phyloP scores from a whole-genome alignment of 2,329 filamentous ascomycete genomes.

The Trichoderma sp. region DNA sequence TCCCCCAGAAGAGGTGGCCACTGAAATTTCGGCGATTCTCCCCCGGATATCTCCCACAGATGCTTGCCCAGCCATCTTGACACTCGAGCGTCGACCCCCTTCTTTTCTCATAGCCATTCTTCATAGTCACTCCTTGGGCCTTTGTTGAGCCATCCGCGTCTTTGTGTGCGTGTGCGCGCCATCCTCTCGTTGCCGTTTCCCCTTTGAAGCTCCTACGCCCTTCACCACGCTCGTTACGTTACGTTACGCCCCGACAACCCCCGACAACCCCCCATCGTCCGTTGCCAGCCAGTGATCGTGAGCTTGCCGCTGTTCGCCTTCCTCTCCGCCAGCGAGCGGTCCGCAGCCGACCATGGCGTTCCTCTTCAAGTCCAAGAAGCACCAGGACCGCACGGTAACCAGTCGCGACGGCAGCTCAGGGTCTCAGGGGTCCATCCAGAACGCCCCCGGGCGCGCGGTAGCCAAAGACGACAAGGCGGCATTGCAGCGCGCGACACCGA shows the following conservation, averaged over 20 bases:
- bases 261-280: conserved; percentile 7
- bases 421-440: conserved; percentile 54
- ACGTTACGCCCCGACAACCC: neutral
- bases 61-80: conserved; percentile 51
- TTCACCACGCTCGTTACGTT: conserved; percentile 19
- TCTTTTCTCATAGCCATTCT: conserved; percentile 35
- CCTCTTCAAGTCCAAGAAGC: conserved; percentile 81
- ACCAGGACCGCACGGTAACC: conserved; percentile 62
- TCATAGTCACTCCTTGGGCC: conserved; percentile 33
- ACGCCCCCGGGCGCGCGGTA: conserved; percentile 48
- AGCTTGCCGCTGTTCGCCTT: conserved; percentile 32
- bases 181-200: conserved; percentile 26
- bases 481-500: conserved; percentile 67
- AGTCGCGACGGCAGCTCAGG: conserved; percentile 57
- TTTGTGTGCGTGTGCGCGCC: conserved; percentile 26
- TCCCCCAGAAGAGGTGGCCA: conserved; percentile 45
- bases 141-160: conserved; percentile 30
- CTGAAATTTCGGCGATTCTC: conserved; percentile 37
- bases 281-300: conserved; percentile 23
- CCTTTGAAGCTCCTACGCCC: conserved; percentile 7
- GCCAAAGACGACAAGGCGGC: conserved; percentile 57
- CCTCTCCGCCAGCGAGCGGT: conserved; percentile 44
- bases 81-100: conserved; percentile 42
- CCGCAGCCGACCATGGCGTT: conserved; percentile 68
- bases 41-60: conserved; percentile 41